A percentile compares a stretch with the other conserved stretches of the same genome.
These are phyloP conservation scores for Phragmites australis DNA, from an alignment of 176 grass and related monocot species.

Conservation along the genomic window DNA sequence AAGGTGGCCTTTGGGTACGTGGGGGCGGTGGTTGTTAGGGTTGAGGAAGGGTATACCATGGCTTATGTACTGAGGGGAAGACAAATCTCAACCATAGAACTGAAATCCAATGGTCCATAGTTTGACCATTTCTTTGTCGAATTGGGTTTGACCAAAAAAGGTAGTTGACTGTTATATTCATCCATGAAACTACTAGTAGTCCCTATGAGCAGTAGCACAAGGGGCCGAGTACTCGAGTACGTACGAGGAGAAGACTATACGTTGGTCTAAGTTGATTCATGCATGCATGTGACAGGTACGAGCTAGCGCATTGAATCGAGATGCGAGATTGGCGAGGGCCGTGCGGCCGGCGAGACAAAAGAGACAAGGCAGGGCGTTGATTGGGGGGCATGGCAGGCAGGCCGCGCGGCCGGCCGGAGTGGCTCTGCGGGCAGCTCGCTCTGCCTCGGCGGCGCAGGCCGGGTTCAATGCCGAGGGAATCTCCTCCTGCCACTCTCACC, in stretches of 20 bases:
- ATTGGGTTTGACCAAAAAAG: too few relatives aligned
- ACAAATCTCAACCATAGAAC: too few relatives aligned
- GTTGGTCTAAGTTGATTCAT: not conserved
- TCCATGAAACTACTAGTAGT: too few relatives aligned
- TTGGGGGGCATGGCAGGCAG: not conserved
- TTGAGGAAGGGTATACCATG: too few relatives aligned
- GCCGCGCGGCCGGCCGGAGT: not conserved
- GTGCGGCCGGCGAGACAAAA: constrained; percentile 16
- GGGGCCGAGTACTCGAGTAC: not conserved
- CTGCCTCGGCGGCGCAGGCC: constrained; percentile 14
- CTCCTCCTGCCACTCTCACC: constrained; percentile 33
- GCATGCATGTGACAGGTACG: not conserved
- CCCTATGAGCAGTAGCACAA: too few relatives aligned
- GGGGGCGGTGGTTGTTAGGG: too few relatives aligned
- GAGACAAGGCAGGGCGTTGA: constrained; percentile 19
- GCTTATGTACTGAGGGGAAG: too few relatives aligned
- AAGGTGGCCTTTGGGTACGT: too few relatives aligned
- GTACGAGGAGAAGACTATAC: not conserved
- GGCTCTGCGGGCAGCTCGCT: not conserved
- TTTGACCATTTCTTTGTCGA: too few relatives aligned
- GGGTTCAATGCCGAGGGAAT: constrained; percentile 40
- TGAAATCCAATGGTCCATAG: too few relatives aligned
- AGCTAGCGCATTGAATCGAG: not conserved
- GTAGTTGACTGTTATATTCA: too few relatives aligned
- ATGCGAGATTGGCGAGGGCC: too few relatives aligned